These are phyloP conservation scores for Colletotrichum acutatum DNA, from an alignment of 2,329 filamentous ascomycete species.

Conservation along the genomic window DNA sequence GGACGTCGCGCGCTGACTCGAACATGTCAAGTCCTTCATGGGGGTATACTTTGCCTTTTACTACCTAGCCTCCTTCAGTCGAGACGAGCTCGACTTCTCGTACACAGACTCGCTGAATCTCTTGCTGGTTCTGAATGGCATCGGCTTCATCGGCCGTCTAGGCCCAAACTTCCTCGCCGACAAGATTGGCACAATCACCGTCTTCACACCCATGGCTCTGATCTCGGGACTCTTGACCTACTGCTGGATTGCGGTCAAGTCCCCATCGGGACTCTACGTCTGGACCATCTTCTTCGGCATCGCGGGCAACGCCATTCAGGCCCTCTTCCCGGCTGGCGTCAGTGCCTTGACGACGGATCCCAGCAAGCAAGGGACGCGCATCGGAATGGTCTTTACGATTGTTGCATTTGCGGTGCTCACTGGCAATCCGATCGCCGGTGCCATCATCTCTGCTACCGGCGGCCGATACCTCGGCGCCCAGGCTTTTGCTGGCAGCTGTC, in stretches of 20 bases:
- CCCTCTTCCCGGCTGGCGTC: conserved; percentile 72
- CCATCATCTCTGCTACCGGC: conserved; percentile 54
- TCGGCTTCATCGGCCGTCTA: conserved; percentile 68
- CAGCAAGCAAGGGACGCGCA: conserved; percentile 62
- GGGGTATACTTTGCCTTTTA: conserved; percentile 69
- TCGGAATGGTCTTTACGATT: conserved; percentile 69
- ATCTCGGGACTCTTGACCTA: conserved; percentile 57
- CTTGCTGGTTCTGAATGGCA: conserved; percentile 73
- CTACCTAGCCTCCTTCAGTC: conserved; percentile 64
- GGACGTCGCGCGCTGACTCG: conserved; percentile 28
- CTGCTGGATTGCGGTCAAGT: conserved; percentile 68
- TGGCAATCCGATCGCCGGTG: conserved; percentile 63
- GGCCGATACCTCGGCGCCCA: conserved; percentile 61
- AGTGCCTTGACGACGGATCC: conserved; percentile 64
- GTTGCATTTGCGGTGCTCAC: conserved; percentile 64
- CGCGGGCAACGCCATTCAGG: conserved; percentile 71
- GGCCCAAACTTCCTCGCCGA: conserved; percentile 70
- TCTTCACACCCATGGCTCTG: conserved; percentile 61
- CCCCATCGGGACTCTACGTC: conserved; percentile 63
- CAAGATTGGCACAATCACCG: conserved; percentile 67
- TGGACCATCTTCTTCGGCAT: conserved; percentile 75
- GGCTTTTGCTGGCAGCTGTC: conserved; percentile 55
- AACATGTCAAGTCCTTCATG: conserved; percentile 53
- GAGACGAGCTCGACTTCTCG: conserved; percentile 53
- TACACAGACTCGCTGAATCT: conserved; percentile 67